phyloP scores from a whole-genome alignment of 257 asterid genomes.

The Ballota nigra region DNA sequence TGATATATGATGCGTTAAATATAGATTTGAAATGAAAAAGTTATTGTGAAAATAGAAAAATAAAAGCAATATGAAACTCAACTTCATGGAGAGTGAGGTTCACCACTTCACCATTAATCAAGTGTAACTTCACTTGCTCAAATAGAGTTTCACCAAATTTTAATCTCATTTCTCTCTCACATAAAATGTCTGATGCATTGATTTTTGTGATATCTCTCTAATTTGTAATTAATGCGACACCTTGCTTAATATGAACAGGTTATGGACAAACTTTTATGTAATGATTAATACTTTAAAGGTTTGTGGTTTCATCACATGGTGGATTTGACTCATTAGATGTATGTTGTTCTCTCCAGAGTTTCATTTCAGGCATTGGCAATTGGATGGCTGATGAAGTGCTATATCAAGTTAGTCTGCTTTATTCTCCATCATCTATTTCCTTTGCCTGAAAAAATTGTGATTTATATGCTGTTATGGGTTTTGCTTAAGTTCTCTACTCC shows the following conservation, averaged over 20 bases:
- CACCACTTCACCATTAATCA: neutral
- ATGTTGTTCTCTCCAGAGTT: constrained; percentile 60
- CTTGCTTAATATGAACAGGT: constrained; percentile 8
- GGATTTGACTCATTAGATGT: constrained; percentile 11
- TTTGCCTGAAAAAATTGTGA: constrained; percentile 11
- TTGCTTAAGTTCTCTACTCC: neutral
- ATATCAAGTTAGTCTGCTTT: constrained; percentile 68
- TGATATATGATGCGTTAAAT: too few relatives aligned
- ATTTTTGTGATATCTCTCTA: neutral
- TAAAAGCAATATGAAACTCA: neutral
- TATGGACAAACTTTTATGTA: constrained; percentile 2
- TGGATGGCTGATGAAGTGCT: constrained; percentile 99
- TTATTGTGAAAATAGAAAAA: too few relatives aligned
- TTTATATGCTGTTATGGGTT: constrained; percentile 2
- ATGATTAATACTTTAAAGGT: neutral
- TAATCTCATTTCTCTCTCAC: neutral
- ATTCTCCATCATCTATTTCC: constrained; percentile 19
- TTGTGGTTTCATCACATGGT: constrained; percentile 23
- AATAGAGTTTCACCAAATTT: too few relatives aligned
- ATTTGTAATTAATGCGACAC: neutral
- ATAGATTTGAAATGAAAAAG: too few relatives aligned
- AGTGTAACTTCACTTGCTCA: neutral
- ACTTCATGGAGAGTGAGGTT: neutral
- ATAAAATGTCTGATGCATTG: neutral
- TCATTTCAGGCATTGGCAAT: constrained; percentile 95